phyloP scores from a whole-genome alignment of 768 basidiomycete species.

The Pleurotus ostreatus region DNA sequence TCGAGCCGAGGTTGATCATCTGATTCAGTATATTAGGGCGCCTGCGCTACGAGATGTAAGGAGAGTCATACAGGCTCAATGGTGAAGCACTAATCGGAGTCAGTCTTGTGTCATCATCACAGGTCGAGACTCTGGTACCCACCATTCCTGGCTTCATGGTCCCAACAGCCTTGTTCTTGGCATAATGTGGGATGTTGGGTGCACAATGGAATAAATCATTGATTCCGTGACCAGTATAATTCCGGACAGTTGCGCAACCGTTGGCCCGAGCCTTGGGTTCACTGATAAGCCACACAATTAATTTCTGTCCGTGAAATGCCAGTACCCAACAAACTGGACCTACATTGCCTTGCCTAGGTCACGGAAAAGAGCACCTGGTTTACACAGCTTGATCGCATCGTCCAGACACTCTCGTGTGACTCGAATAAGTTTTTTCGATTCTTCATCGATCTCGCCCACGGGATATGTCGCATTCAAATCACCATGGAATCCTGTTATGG shows the following conservation, averaged over 20 bases:
- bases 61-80: constrained; percentile 65
- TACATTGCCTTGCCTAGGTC: constrained; percentile 87
- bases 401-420: constrained; percentile 83
- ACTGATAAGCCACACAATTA: constrained; percentile 29
- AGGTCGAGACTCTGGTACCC: constrained; percentile 17
- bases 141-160: constrained; percentile 95
- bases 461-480: constrained; percentile 95
- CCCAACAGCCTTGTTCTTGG: constrained; percentile 89
- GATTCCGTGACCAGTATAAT: constrained; percentile 90
- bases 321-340: constrained; percentile 23
- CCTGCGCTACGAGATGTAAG: constrained; percentile 5
- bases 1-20: constrained; percentile 90
- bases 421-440: constrained; percentile 76
- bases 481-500: constrained; percentile 71
- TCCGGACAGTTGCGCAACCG: constrained; percentile 87
- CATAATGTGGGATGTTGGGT: constrained; percentile 93
- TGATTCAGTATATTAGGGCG: constrained; percentile 24
- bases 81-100: constrained; percentile 49
- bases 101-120: not conserved
- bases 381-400: constrained; percentile 88
- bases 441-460: constrained; percentile 80
- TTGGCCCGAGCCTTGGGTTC: constrained; percentile 83
- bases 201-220: constrained; percentile 80
- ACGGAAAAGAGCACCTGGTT: constrained; percentile 87
- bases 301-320: not conserved